phyloP scores from a whole-genome alignment of 2,329 filamentous ascomycete genomes.

The Exophiala phaeomuriformis region DNA sequence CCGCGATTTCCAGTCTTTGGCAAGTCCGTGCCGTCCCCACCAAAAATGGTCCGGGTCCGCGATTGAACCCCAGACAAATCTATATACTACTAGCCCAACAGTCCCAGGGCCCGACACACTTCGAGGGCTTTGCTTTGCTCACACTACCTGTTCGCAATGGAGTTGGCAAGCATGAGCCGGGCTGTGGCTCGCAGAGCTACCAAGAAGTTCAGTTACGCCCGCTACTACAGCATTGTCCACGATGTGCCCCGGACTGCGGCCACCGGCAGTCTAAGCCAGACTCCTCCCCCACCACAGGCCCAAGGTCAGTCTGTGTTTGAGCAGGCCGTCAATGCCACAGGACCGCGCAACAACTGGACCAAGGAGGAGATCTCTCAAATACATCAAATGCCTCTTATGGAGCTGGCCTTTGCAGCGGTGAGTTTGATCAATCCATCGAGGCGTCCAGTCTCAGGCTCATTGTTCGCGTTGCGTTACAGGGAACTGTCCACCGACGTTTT shows the following conservation, averaged over 20 bases:
- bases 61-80: too few relatives aligned
- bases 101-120: too few relatives aligned
- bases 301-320: slow-evolving; percentile 29
- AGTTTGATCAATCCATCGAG: slow-evolving; percentile 29
- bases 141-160: slow-evolving; percentile 26
- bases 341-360: slow-evolving; percentile 68
- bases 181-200: slow-evolving; percentile 16
- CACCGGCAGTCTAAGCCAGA: slow-evolving; percentile 10
- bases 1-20: too few relatives aligned
- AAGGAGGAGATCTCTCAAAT: slow-evolving; percentile 72
- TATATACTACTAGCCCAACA: too few relatives aligned
- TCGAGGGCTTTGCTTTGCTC: not conserved
- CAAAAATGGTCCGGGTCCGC: too few relatives aligned
- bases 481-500: slow-evolving; percentile 71
- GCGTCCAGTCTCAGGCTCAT: not conserved
- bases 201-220: slow-evolving; percentile 9
- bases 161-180: slow-evolving; percentile 20
- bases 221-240: slow-evolving; percentile 27
- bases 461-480: slow-evolving; percentile 42
- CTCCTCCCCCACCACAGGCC: slow-evolving; percentile 18
- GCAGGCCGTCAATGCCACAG: slow-evolving; percentile 52
- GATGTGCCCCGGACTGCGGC: slow-evolving; percentile 22
- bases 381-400: slow-evolving; percentile 74
- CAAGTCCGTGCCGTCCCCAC: too few relatives aligned
- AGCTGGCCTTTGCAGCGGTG: slow-evolving; percentile 68